A percentile compares a stretch with the other conserved stretches of the same genome.
phyloP scores from a whole-genome alignment of 2,329 filamentous ascomycete genomes.

The Clonostachys solani region DNA sequence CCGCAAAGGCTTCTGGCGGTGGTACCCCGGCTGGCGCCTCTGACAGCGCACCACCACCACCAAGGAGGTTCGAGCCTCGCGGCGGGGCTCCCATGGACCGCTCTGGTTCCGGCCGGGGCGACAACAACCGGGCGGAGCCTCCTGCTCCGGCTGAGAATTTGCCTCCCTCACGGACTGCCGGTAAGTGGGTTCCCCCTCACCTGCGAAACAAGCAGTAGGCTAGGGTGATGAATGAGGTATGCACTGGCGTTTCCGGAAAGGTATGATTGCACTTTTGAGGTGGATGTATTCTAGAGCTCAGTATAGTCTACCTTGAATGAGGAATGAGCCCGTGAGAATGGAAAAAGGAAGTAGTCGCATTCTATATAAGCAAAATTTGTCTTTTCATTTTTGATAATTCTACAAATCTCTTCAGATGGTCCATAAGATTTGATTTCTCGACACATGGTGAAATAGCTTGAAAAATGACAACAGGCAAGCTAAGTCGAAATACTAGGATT shows the following conservation, averaged over 20 bases:
- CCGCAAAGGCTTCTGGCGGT: conserved; percentile 33
- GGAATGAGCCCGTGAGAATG: conserved; percentile 21
- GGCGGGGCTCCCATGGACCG: conserved; percentile 38
- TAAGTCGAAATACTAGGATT: too few species aligned
- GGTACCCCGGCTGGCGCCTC: conserved; percentile 29
- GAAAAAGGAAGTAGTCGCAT: conserved; percentile 10
- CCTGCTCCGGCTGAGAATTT: conserved; percentile 42
- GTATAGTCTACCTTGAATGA: conserved; percentile 23
- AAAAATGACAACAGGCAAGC: neutral
- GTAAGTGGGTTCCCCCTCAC: conserved; percentile 56
- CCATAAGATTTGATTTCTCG: neutral
- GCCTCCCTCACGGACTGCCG: conserved; percentile 46
- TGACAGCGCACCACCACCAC: conserved; percentile 20
- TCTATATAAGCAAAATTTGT: neutral
- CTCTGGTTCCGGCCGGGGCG: conserved; percentile 33
- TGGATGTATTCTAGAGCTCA: conserved; percentile 31
- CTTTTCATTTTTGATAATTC: neutral
- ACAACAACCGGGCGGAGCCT: conserved; percentile 32
- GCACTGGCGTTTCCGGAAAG: conserved; percentile 30
- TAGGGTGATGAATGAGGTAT: conserved; percentile 12
- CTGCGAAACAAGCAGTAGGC: conserved; percentile 17
- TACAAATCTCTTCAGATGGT: neutral
- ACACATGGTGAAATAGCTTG: neutral
- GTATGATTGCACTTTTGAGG: conserved; percentile 20
- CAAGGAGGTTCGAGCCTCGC: conserved; percentile 23